Conservation (phyloP, 2,329 filamentous ascomycete genomes). For the Colletotrichum sojae region DNA sequence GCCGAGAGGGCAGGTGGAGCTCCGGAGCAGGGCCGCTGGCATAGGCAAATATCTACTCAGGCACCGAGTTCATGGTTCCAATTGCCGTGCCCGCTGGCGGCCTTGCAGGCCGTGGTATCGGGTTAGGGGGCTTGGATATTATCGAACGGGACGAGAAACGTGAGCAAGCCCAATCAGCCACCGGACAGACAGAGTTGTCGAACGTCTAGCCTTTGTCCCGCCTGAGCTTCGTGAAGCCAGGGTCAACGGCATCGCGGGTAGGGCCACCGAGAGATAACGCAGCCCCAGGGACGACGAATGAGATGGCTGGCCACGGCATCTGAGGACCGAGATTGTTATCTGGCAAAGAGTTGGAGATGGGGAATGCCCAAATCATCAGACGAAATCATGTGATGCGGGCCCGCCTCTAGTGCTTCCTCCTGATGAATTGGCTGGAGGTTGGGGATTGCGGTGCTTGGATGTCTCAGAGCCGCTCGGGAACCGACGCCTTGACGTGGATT, state of each 20-base stretch:
- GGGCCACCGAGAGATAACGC: conserved; percentile 24
- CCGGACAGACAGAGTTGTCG: not conserved
- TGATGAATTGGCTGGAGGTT: not conserved
- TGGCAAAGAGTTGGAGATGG: not conserved
- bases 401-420: not conserved
- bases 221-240: conserved; percentile 9
- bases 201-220: not conserved
- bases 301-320: too few species aligned
- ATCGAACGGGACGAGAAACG: not conserved
- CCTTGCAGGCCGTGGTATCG: too few species aligned
- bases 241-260: not conserved
- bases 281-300: conserved; percentile 8
- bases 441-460: not conserved
- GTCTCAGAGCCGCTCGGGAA: conserved; percentile 5
- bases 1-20: too few species aligned
- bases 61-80: too few species aligned
- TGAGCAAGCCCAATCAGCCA: conserved; percentile 1
- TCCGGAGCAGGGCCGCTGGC: too few species aligned
- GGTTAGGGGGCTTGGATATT: too few species aligned
- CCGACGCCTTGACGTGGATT: conserved; percentile 12
- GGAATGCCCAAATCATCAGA: not conserved
- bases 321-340: not conserved
- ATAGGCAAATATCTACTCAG: too few species aligned
- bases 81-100: too few species aligned
- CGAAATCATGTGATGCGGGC: not conserved